phyloP scores from a whole-genome alignment of 345 rosid genomes.

The Brassica rapa region DNA sequence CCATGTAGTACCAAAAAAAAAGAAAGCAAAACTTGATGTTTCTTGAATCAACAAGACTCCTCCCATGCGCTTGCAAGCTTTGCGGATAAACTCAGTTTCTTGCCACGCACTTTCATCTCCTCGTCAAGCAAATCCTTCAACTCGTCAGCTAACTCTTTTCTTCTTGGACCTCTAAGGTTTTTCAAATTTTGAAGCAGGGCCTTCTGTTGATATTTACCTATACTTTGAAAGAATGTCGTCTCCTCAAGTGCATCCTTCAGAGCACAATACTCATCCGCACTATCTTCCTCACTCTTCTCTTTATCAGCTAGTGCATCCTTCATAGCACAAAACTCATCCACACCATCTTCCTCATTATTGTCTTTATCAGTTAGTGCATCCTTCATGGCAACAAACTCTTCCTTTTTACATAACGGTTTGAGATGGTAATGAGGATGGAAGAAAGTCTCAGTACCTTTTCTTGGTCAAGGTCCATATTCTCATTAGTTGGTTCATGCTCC shows the following conservation, averaged over 20 bases:
- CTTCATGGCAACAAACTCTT: not conserved
- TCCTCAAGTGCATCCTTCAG: constrained; percentile 17
- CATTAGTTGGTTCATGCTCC: not conserved
- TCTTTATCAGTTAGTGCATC: constrained; percentile 7
- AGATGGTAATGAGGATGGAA: not conserved
- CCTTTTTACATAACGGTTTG: not conserved
- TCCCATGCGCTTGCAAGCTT: constrained; percentile 1
- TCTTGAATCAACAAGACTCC: not conserved
- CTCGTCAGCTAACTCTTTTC: constrained; percentile 1
- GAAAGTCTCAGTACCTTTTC: not conserved
- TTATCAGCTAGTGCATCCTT: constrained; percentile 9
- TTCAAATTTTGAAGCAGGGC: not conserved
- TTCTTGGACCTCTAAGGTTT: not conserved
- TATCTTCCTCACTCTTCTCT: not conserved
- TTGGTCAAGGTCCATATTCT: not conserved
- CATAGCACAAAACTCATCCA: not conserved
- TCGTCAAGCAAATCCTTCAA: constrained; percentile 14
- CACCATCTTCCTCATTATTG: not conserved
- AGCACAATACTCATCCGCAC: not conserved
- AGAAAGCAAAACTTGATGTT: not conserved
- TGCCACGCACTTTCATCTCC: constrained; percentile 1
- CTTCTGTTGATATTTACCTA: constrained; percentile 19
- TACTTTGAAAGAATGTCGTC: not conserved
- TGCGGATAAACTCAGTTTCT: constrained; percentile 2
- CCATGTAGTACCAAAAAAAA: not conserved